These are phyloP conservation scores for Clavispora asparagi DNA, from an alignment of 805 yeast species.

Conservation along the genomic window DNA sequence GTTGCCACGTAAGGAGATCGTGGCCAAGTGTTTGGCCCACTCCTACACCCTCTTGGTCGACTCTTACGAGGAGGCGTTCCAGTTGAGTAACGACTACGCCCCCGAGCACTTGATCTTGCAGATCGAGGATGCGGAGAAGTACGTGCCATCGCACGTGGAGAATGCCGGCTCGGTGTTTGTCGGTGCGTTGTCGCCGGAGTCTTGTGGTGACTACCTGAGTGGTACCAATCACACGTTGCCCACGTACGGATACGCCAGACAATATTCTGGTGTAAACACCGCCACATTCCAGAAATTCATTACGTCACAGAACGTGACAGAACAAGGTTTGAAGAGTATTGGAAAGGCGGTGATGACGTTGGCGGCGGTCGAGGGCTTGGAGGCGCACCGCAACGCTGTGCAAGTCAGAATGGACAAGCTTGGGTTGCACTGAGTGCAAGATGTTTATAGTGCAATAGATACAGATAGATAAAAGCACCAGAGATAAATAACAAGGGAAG, in stretches of 20 bases:
- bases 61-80: slow-evolving; percentile 73
- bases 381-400: slow-evolving; percentile 96
- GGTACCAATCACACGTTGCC: slow-evolving; percentile 99
- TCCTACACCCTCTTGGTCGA: slow-evolving; percentile 74
- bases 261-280: slow-evolving; percentile 96
- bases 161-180: slow-evolving; percentile 97
- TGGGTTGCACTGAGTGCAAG: slow-evolving; percentile 35
- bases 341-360: slow-evolving; percentile 96
- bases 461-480: no score
- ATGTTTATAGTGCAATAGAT: not conserved
- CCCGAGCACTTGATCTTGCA: slow-evolving; percentile 97
- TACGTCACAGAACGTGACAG: slow-evolving; percentile 86
- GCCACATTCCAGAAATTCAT: slow-evolving; percentile 92
- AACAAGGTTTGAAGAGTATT: slow-evolving; percentile 77
- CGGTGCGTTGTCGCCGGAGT: slow-evolving; percentile 94
- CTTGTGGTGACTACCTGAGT: slow-evolving; percentile 96
- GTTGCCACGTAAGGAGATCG: slow-evolving; percentile 89
- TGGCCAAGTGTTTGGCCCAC: slow-evolving; percentile 87
- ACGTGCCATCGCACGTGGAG: slow-evolving; percentile 65
- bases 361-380: slow-evolving; percentile 94
- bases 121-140: slow-evolving; percentile 68
- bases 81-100: slow-evolving; percentile 86
- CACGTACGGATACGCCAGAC: slow-evolving; percentile 96
- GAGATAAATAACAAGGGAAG: no score
- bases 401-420: slow-evolving; percentile 86